Conservation (phyloP, 179 eudicot species). For the Silene vulgaris region DNA sequence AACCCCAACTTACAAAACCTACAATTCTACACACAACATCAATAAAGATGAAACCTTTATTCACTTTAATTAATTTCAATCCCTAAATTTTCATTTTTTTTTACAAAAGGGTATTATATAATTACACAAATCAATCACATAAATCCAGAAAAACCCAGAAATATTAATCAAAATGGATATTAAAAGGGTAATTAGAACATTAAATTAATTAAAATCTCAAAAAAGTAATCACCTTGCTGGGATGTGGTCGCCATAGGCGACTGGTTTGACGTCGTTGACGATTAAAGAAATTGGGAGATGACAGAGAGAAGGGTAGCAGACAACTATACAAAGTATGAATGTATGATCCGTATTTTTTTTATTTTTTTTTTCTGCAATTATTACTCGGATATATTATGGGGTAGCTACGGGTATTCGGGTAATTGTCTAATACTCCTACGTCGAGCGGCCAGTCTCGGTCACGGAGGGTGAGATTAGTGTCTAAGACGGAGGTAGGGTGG, state of each 20-base stretch:
- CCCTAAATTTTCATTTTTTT: background rate
- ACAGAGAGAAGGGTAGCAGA: background rate
- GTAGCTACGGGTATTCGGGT: background rate
- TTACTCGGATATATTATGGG: background rate
- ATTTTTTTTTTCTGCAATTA: background rate
- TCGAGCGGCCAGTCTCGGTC: too few relatives aligned
- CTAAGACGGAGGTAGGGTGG: too few relatives aligned
- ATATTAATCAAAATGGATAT: background rate
- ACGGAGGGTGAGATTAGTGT: too few relatives aligned
- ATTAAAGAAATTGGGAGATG: background rate
- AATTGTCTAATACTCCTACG: too few relatives aligned
- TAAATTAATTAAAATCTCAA: background rate
- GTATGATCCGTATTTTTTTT: background rate
- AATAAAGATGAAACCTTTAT: background rate
- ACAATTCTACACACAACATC: background rate
- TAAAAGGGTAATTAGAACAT: background rate
- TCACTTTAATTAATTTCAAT: background rate
- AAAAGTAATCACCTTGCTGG: constrained; percentile 22
- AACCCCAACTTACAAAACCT: background rate
- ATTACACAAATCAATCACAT: background rate
- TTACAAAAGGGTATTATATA: background rate
- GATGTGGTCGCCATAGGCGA: constrained; percentile 36
- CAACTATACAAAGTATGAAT: background rate
- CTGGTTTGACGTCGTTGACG: constrained; percentile 12
- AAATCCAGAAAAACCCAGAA: background rate